phyloP scores from a whole-genome alignment of 257 asterid genomes.

The Penstemon eatonii region DNA sequence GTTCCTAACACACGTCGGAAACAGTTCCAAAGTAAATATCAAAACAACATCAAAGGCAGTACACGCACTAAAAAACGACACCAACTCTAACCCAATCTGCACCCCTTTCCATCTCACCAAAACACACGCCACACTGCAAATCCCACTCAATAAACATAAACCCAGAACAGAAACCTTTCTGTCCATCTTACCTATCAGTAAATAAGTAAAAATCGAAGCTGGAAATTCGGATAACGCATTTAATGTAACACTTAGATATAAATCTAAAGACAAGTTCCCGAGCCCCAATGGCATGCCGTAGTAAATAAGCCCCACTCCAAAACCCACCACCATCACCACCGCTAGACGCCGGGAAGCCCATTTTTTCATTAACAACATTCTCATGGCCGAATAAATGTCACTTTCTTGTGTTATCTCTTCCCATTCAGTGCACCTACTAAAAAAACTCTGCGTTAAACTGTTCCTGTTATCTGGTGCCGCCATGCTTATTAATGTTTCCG shows the following conservation, averaged over 20 bases:
- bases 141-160: slow-evolving; percentile 44
- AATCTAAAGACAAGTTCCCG: slow-evolving; percentile 39
- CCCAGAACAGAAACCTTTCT: slow-evolving; percentile 40
- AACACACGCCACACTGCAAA: slow-evolving; percentile 51
- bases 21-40: slow-evolving; percentile 65
- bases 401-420: slow-evolving; percentile 19
- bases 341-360: slow-evolving; percentile 55
- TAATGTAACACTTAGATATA: slow-evolving; percentile 58
- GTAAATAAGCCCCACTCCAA: slow-evolving; percentile 60
- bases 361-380: slow-evolving; percentile 34
- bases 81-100: slow-evolving; percentile 51
- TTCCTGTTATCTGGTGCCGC: slow-evolving; percentile 34
- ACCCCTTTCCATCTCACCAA: slow-evolving; percentile 26
- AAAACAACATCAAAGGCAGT: slow-evolving; percentile 45
- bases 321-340: slow-evolving; percentile 49
- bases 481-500: slow-evolving; percentile 42
- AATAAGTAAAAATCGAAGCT: slow-evolving; percentile 40
- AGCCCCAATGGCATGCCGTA: slow-evolving; percentile 83
- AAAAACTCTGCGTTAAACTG: slow-evolving; percentile 48
- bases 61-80: slow-evolving; percentile 57
- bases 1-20: slow-evolving; percentile 74
- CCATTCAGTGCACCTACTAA: slow-evolving; percentile 31
- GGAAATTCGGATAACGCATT: slow-evolving; percentile 67
- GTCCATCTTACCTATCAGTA: slow-evolving; percentile 41
- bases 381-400: slow-evolving; percentile 46